These are phyloP conservation scores for Limonium bicolor DNA, from an alignment of 148 eudicot species.

Conservation along the genomic window DNA sequence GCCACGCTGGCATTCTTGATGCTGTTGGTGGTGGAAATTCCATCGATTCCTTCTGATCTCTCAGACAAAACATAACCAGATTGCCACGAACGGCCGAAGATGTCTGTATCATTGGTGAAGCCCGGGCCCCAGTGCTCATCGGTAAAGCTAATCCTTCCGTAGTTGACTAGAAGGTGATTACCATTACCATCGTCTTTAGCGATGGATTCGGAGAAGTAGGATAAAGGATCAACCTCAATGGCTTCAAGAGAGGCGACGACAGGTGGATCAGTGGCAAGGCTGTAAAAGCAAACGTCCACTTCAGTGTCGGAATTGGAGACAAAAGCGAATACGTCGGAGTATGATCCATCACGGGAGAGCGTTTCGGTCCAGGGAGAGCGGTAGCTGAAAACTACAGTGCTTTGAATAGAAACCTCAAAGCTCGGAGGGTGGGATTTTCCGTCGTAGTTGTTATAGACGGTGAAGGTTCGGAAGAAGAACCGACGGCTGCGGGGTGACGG, in stretches of 20 bases:
- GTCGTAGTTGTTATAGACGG: conserved; percentile 75
- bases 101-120: conserved; percentile 60
- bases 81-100: conserved; percentile 73
- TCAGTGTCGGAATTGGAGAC: conserved; percentile 25
- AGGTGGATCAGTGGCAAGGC: conserved; percentile 83
- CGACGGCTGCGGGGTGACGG: conserved; percentile 22
- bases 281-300: conserved; percentile 61
- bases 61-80: conserved; percentile 30
- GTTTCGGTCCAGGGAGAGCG: conserved; percentile 64
- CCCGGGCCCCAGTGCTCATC: conserved; percentile 83
- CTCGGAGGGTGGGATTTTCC: conserved; percentile 59
- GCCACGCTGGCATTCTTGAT: conserved; percentile 24
- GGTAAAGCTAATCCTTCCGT: conserved; percentile 54
- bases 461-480: conserved; percentile 61
- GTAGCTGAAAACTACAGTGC: conserved; percentile 65
- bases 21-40: conserved; percentile 25
- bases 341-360: conserved; percentile 37
- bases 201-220: conserved; percentile 21
- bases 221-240: conserved; percentile 37
- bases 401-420: conserved; percentile 66
- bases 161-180: conserved; percentile 62
- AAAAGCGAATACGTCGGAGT: conserved; percentile 64
- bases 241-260: conserved; percentile 52
- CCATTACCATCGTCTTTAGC: too few species aligned
- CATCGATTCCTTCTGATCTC: conserved; percentile 12